Percentiles rank a stretch among this genome's conserved stretches.
These are phyloP conservation scores for Ceratobasidium sp. DNA, from an alignment of 1,284 basidiomycete species.

Conservation along the genomic window DNA sequence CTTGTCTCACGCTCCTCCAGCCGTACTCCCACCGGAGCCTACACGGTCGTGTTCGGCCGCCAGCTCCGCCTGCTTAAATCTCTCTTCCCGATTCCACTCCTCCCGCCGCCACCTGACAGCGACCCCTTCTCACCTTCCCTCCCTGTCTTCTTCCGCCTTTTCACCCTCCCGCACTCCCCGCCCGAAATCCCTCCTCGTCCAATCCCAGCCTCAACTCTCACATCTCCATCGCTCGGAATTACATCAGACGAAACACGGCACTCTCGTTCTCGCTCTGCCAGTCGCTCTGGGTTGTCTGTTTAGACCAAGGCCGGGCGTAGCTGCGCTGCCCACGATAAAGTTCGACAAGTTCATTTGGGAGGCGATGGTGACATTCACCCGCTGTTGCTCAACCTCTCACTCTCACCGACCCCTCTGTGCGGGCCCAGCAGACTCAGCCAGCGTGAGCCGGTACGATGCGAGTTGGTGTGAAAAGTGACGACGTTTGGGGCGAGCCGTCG, in stretches of 20 bases:
- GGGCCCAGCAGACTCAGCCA: no score
- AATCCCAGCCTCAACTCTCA: not conserved
- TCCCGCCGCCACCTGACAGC: constrained; percentile 4
- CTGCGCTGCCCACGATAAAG: constrained; percentile 32
- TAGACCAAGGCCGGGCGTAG: constrained; percentile 4
- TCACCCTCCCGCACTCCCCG: constrained; percentile 27
- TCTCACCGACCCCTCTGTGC: no score
- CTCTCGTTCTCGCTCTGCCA: constrained; percentile 32
- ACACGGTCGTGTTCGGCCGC: not conserved
- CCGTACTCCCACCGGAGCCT: constrained; percentile 5
- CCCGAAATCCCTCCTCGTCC: constrained; percentile 13
- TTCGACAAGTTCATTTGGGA: constrained; percentile 35
- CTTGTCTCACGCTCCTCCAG: not conserved
- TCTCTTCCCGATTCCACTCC: not conserved
- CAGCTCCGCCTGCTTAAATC: constrained; percentile 1
- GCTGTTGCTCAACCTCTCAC: not conserved
- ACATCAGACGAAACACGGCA: constrained; percentile 10
- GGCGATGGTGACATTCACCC: constrained; percentile 23
- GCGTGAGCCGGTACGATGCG: not conserved
- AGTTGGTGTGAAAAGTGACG: constrained; percentile 13
- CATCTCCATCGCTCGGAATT: constrained; percentile 18
- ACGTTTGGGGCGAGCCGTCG: constrained; percentile 2
- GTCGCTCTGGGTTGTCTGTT: not conserved
- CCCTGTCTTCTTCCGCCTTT: constrained; percentile 15
- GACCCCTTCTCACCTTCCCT: constrained; percentile 6